phyloP scores from a whole-genome alignment of 805 yeast species.

The Candida qinlingensis region DNA sequence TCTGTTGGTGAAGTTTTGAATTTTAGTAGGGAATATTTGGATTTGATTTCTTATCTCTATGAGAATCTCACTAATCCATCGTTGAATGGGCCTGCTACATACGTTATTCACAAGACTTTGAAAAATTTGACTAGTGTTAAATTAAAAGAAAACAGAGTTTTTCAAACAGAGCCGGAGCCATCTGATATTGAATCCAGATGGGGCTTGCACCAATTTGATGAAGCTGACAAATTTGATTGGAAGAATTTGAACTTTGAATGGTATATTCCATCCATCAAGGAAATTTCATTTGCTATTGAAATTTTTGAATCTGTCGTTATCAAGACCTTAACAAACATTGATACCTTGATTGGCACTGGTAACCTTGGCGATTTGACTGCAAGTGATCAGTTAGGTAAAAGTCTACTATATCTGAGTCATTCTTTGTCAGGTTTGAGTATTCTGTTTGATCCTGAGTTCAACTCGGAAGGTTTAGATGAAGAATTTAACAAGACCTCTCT shows the following conservation, averaged over 20 bases:
- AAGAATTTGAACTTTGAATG: conserved; percentile 58
- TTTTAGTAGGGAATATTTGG: conserved; percentile 39
- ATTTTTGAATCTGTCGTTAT: conserved; percentile 47
- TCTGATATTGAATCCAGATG: conserved; percentile 44
- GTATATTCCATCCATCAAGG: conserved; percentile 62
- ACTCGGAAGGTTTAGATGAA: conserved; percentile 19
- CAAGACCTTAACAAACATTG: conserved; percentile 39
- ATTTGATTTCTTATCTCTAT: conserved; percentile 27
- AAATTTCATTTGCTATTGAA: conserved; percentile 55
- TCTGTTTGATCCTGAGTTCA: conserved; percentile 68
- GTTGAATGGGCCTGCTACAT: conserved; percentile 52
- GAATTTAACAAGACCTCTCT: conserved; percentile 11
- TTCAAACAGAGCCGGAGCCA: conserved; percentile 38
- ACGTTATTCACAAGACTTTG: conserved; percentile 62
- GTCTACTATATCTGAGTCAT: conserved; percentile 52
- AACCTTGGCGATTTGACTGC: conserved; percentile 24
- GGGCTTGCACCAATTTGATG: conserved; percentile 69
- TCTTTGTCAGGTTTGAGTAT: conserved; percentile 65
- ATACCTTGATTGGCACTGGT: conserved; percentile 25
- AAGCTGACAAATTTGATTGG: conserved; percentile 38
- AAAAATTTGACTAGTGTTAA: conserved; percentile 59
- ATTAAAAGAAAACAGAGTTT: conserved; percentile 48
- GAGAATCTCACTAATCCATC: conserved; percentile 41
- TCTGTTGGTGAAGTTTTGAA: conserved; percentile 49
- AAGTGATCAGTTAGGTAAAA: conserved; percentile 50